phyloP scores from a whole-genome alignment of 495 filamentous ascomycete genomes.

The Neurospora sp. region DNA sequence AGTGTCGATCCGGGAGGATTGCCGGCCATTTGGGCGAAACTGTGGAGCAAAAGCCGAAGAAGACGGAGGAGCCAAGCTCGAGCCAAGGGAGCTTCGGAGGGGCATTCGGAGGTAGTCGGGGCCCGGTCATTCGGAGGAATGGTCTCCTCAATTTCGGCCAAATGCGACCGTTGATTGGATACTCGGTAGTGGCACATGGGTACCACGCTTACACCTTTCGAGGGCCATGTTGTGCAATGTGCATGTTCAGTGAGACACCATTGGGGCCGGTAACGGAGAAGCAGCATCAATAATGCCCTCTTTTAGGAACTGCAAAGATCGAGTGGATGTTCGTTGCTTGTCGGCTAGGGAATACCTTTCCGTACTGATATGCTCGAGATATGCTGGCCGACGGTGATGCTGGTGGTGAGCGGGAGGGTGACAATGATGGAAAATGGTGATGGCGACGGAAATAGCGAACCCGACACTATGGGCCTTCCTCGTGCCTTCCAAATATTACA shows the following conservation, averaged over 20 bases:
- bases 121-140: not conserved
- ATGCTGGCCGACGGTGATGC: not conserved
- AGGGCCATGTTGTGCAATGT: not conserved
- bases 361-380: not conserved
- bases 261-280: not conserved
- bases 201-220: not conserved
- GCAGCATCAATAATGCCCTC: too few relatives aligned
- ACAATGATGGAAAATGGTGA: not conserved
- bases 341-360: not conserved
- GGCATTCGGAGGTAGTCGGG: not conserved
- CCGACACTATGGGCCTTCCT: not conserved
- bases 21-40: not conserved
- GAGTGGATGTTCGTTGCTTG: not conserved
- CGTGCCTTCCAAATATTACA: not conserved
- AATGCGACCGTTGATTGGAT: not conserved
- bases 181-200: not conserved
- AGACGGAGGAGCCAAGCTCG: not conserved
- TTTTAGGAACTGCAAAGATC: not conserved
- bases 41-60: not conserved
- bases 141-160: not conserved
- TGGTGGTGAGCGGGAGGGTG: not conserved
- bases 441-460: not conserved
- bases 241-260: not conserved
- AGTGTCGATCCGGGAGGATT: not conserved
- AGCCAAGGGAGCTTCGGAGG: not conserved